These are phyloP conservation scores for Chlorella vulgaris DNA, from an alignment of 139 green algal species.

Conservation along the genomic window DNA sequence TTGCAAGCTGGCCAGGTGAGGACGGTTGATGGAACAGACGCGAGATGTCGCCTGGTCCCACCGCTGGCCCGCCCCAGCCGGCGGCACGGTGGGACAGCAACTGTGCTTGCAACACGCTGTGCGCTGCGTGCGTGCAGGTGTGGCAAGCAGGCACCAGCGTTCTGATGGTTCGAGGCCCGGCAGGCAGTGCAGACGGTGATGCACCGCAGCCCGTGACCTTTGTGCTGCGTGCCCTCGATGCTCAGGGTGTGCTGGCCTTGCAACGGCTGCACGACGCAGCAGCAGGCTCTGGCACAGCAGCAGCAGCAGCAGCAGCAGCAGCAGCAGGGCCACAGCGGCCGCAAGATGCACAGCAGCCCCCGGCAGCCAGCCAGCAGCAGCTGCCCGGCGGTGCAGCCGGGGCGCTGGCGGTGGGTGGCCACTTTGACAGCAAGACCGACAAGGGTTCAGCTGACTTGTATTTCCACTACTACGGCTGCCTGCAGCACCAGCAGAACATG, in stretches of 20 bases:
- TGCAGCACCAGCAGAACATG: constrained; percentile 96
- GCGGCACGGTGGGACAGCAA: too few relatives aligned
- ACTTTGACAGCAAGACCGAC: constrained; percentile 84
- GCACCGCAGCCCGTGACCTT: not conserved
- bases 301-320: not conserved
- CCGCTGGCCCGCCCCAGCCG: too few relatives aligned
- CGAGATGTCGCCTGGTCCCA: not conserved
- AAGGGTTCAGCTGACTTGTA: constrained; percentile 79
- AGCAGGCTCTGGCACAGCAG: not conserved
- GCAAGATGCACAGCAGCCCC: constrained; percentile 18
- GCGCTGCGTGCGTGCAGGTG: not conserved
- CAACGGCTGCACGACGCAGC: not conserved
- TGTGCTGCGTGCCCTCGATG: constrained; percentile 7
- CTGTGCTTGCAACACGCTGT: not conserved
- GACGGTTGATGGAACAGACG: not conserved
- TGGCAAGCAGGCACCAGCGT: constrained; percentile 3
- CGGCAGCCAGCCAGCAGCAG: not conserved
- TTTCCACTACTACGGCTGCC: constrained; percentile 83
- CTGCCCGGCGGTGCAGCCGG: constrained; percentile 3
- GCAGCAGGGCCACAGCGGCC: not conserved
- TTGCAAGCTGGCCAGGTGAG: not conserved
- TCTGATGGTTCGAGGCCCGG: not conserved
- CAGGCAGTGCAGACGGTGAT: not conserved
- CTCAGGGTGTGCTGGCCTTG: not conserved
- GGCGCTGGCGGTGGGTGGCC: not conserved